Conservation (phyloP, 176 grass and related monocot genomes). For the Carex parvula region DNA sequence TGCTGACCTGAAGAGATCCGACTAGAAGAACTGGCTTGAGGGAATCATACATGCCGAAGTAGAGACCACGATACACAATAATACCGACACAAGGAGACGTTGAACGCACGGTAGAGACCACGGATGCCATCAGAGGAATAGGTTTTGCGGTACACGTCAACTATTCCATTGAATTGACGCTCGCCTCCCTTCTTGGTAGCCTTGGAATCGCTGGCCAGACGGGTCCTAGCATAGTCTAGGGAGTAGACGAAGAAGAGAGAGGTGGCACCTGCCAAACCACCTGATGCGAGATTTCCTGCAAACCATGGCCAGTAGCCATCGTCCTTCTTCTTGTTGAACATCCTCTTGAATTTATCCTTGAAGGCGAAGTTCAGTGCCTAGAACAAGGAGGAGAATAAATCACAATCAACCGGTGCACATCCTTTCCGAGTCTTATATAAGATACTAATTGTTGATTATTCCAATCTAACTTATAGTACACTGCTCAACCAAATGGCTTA, state of each 20-base stretch:
- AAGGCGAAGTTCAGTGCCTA: constrained; percentile 97
- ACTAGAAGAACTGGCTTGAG: constrained; percentile 87
- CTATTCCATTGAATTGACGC: constrained; percentile 84
- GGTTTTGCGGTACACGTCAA: constrained; percentile 93
- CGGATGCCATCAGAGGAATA: constrained; percentile 69
- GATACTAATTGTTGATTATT: background rate
- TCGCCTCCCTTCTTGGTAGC: constrained; percentile 85
- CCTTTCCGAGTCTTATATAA: background rate
- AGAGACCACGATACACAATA: constrained; percentile 94
- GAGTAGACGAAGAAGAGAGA: constrained; percentile 89
- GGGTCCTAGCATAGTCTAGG: constrained; percentile 84
- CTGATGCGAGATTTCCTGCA: constrained; percentile 86
- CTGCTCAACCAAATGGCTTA: background rate
- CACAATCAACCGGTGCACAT: background rate
- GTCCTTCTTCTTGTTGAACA: constrained; percentile 97
- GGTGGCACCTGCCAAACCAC: constrained; percentile 90
- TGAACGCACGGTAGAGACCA: constrained; percentile 95
- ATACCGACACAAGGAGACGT: constrained; percentile 91
- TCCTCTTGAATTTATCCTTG: constrained; percentile 97
- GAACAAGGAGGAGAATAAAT: background rate
- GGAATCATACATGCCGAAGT: constrained; percentile 93
- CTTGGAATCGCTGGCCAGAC: constrained; percentile 78
- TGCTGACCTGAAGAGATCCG: constrained; percentile 59
- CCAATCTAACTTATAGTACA: background rate
- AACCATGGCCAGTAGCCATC: constrained; percentile 99